Conservation (phyloP, 2,329 filamentous ascomycete genomes). For the Apiospora marii region DNA sequence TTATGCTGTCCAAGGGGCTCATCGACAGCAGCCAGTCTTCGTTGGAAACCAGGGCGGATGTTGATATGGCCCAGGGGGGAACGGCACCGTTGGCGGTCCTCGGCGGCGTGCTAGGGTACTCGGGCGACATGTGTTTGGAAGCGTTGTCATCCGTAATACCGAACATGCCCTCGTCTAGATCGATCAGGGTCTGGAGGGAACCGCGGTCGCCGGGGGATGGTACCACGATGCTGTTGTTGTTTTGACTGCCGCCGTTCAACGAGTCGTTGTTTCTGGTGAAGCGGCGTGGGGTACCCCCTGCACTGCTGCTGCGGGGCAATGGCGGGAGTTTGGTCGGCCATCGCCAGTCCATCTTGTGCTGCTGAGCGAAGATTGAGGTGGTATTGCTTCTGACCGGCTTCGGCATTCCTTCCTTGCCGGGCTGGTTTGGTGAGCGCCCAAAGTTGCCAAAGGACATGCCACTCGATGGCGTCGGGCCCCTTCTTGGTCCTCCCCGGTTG, state of each 20-base stretch:
- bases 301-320: slow-evolving; percentile 44
- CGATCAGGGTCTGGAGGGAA: slow-evolving; percentile 57
- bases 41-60: slow-evolving; percentile 62
- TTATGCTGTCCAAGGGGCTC: slow-evolving; percentile 59
- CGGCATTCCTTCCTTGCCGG: not conserved
- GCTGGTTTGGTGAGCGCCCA: not conserved
- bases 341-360: slow-evolving; percentile 64
- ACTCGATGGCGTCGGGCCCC: not conserved
- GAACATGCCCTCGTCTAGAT: slow-evolving; percentile 49
- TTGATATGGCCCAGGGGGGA: slow-evolving; percentile 55
- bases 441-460: not conserved
- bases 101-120: not conserved
- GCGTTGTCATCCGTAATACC: slow-evolving; percentile 50
- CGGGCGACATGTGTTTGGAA: slow-evolving; percentile 35
- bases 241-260: not conserved
- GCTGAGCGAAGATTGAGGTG: slow-evolving; percentile 59
- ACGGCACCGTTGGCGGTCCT: slow-evolving; percentile 44
- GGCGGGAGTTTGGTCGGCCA: slow-evolving; percentile 62
- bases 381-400: slow-evolving; percentile 49
- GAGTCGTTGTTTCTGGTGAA: not conserved
- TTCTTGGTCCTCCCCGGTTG: not conserved
- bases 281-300: slow-evolving; percentile 52
- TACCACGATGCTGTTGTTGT: not conserved
- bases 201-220: slow-evolving; percentile 51
- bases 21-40: slow-evolving; percentile 63